Evolutionary conservation across 768 basidiomycete genomes (phyloP).

Genomic region (Pholiota microspora): DNA sequence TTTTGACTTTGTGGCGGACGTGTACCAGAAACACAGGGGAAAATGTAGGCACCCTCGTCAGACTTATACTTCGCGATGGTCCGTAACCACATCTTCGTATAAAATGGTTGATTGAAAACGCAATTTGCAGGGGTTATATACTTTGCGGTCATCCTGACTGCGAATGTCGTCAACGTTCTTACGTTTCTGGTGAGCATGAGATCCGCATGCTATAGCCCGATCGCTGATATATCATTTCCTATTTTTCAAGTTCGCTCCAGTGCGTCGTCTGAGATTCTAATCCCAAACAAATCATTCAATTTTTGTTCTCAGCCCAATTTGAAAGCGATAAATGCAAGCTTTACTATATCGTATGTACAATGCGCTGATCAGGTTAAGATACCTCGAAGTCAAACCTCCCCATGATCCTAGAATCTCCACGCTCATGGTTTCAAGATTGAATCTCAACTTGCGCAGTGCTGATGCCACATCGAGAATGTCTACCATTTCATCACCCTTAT

Average conservation of each 20-base stretch:
- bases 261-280: slow-evolving; percentile 5
- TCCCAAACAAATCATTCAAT: not conserved
- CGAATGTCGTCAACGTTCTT: slow-evolving; percentile 30
- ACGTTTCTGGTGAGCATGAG: slow-evolving; percentile 33
- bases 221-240: no score
- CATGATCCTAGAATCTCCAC: slow-evolving; percentile 33
- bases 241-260: slow-evolving; percentile 30
- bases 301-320: slow-evolving; percentile 27
- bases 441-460: slow-evolving; percentile 29
- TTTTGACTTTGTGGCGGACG: slow-evolving; percentile 28
- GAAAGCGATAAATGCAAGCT: slow-evolving; percentile 36
- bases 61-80: slow-evolving; percentile 34
- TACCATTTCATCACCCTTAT: no score
- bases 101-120: not conserved
- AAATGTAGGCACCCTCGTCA: slow-evolving; percentile 20
- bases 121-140: slow-evolving; percentile 33
- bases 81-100: not conserved
- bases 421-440: slow-evolving; percentile 36
- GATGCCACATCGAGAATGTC: not conserved
- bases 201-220: no score
- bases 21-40: slow-evolving; percentile 14
- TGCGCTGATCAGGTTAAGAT: no score
- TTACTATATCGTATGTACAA: slow-evolving; percentile 34
- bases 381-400: no score
- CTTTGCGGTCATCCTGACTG: slow-evolving; percentile 31